A percentile compares a stretch with the other conserved stretches of the same genome.
Evolutionary conservation across 2,329 filamentous ascomycete species (phyloP).

Genomic region (Hypoxylon sp.): DNA sequence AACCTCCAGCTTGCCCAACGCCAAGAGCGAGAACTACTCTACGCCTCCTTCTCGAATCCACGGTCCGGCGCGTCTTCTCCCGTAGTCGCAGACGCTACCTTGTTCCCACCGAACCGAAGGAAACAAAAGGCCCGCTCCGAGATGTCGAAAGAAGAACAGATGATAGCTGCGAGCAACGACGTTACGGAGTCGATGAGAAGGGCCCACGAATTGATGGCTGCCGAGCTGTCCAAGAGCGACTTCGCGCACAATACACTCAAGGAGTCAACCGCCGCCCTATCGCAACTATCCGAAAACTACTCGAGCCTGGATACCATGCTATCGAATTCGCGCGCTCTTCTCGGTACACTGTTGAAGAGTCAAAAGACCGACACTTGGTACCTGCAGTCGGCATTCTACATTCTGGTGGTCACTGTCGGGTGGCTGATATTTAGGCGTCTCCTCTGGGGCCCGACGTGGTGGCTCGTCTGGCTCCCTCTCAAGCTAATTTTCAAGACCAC

Average conservation of each 20-base stretch:
- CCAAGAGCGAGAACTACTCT: slow-evolving; percentile 81
- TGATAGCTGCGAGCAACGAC: slow-evolving; percentile 82
- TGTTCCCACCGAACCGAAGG: slow-evolving; percentile 53
- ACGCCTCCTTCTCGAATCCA: slow-evolving; percentile 72
- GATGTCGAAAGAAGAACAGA: slow-evolving; percentile 73
- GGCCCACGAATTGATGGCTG: slow-evolving; percentile 88
- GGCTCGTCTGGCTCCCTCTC: slow-evolving; percentile 88
- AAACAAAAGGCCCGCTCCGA: slow-evolving; percentile 55
- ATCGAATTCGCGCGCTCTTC: slow-evolving; percentile 78
- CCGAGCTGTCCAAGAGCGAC: slow-evolving; percentile 86
- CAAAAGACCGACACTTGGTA: slow-evolving; percentile 99
- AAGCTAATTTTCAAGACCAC: slow-evolving; percentile 74
- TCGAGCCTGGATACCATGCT: slow-evolving; percentile 83
- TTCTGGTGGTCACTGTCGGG: slow-evolving; percentile 80
- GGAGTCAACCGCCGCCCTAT: slow-evolving; percentile 86
- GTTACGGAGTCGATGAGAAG: slow-evolving; percentile 87
- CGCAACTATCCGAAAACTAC: slow-evolving; percentile 85
- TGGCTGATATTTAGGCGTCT: slow-evolving; percentile 91
- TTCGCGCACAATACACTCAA: slow-evolving; percentile 92
- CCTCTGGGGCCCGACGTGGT: slow-evolving; percentile 91
- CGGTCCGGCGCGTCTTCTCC: slow-evolving; percentile 57
- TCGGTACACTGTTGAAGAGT: slow-evolving; percentile 83
- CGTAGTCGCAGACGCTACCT: slow-evolving; percentile 47
- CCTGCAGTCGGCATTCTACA: slow-evolving; percentile 88
- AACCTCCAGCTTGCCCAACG: slow-evolving; percentile 80